Evolutionary conservation across 371 early-diverging fungal genomes (phyloP), one percentile per base, ranked within the genome.

Genomic region (Apophysomyces trapeziformis): DNA sequence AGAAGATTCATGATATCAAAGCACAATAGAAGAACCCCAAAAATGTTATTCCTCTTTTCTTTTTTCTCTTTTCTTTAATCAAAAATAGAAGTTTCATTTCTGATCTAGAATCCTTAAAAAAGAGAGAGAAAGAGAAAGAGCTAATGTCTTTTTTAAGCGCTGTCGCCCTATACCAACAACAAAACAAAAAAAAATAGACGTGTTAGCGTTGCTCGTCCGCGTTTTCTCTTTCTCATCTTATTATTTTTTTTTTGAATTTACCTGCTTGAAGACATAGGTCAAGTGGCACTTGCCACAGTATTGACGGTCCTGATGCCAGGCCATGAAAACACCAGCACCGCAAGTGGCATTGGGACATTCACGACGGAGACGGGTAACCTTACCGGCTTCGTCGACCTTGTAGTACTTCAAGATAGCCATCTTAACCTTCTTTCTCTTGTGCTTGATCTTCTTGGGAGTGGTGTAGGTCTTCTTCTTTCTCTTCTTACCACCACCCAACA

Each of bases 321-420:
- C 95, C 96, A 98, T 96, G 86, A 99, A 99, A 82, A 97, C 91
- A 87, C 98, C 99, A 68, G 97, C 95, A 78, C 98, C 98, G 88
- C 98, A 98, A 63, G 90, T 89, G 72, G 85, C 88, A 83, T 83
- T 90, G 71, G 95, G 95, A 88, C 96, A 95, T 87, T 96, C 94
- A 78, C 97, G 95, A 68, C 98, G 87, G 64, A 96, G 95, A 85
- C 99, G 96, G 69, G 94, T 95, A 74, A 98, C 92, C 90, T 96
- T 96, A 73, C 95, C 94, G 76, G 90, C 87, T 73, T 92, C 93
- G 71, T 95, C 96, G 70, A 97, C 96, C 92, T 95, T 92, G 92
- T 97, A 96, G 92, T 90, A 93, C 89, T 96, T 93, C 83, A 96
- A 90, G 74, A 98, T 90, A 58, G 97, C 92, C 82, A 96, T 84